Evolutionary conservation across 2,329 filamentous ascomycete species (phyloP).

Genomic region (Cladobotryum protrusum): DNA sequence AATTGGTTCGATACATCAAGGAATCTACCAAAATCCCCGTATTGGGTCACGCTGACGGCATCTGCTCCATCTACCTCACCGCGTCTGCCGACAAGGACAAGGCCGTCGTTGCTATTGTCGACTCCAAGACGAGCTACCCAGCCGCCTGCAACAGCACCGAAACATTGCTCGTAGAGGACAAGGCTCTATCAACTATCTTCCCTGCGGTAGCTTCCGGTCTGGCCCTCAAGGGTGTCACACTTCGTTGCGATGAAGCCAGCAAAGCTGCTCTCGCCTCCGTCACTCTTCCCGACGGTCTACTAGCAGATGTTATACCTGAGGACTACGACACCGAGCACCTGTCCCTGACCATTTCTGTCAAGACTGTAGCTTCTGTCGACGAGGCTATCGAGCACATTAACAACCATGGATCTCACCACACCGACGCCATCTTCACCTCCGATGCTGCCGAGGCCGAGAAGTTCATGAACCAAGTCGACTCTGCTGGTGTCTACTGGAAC

Average conservation of each 20-base stretch:
- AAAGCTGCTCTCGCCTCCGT: conserved; percentile 56
- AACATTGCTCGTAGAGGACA: conserved; percentile 77
- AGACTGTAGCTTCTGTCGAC: conserved; percentile 62
- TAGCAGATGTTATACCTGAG: conserved; percentile 59
- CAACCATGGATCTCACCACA: conserved; percentile 85
- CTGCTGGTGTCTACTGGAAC: conserved; percentile 95
- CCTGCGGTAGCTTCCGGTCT: conserved; percentile 69
- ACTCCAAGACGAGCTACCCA: conserved; percentile 91
- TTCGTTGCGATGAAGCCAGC: conserved; percentile 70
- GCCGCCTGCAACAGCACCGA: conserved; percentile 95
- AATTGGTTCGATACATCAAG: conserved; percentile 86
- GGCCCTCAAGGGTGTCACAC: conserved; percentile 66
- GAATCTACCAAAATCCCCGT: conserved; percentile 89
- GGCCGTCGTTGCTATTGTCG: conserved; percentile 71
- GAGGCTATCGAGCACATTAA: conserved; percentile 87
- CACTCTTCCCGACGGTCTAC: conserved; percentile 34
- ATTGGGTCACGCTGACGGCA: conserved; percentile 88
- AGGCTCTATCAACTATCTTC: conserved; percentile 60
- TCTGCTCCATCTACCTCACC: conserved; percentile 84
- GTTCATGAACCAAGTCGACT: conserved; percentile 83
- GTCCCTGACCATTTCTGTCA: conserved; percentile 75
- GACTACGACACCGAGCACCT: conserved; percentile 92
- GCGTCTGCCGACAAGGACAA: conserved; percentile 66
- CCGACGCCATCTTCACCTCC: conserved; percentile 79
- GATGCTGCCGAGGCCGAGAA: conserved; percentile 61